Evolutionary conservation across 441 rosid species (phyloP), one percentile per base, ranked within the genome.

Genomic region (Gossypium trilobum): DNA sequence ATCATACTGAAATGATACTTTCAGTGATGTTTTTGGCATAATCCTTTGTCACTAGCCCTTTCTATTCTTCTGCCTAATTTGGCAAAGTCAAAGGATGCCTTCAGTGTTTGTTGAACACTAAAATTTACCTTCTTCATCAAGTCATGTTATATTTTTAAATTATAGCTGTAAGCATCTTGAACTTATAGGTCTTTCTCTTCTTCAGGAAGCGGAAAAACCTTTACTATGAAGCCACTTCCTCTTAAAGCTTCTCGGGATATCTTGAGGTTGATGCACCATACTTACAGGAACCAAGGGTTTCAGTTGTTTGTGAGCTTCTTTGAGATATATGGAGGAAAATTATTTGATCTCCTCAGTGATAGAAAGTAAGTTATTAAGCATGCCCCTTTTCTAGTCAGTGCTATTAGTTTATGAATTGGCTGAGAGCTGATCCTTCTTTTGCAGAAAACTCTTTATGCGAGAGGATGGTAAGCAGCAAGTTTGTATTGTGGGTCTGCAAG

Each of bases 381-480:
- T 68, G 74, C 74, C 69, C 42, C 9, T 76, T 57, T 46, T 46
- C 61, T 23, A 33, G 25, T 67, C 39, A 31, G 52, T 46, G 55
- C 52, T 70, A 25, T 48, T 19, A 17, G 48, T 73, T 31, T 70
- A 36, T 68, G 29, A 77, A 69, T 73, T 78, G 36, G 42, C 76
- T 73, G 48, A 79, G 55, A 59, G 65, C 77, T 75, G 61, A 42
- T 60, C 63, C 79, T 75, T 76, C 6, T 75, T 65, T 3, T 73
- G 73, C 78, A 92, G 99, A 84, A 95, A 95, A 78, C 96, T 95
- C 79, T 89, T 90, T 79, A 95, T 95, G 99, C 87, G 99, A 87
- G 97, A 95, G 84, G 98, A 91, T 82, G 99, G 99, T 64, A 92
- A 91, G 84, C 98, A 95, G 81, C 96, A 95, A 84, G 98, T 95